phyloP scores from a whole-genome alignment of 2,329 filamentous ascomycete genomes.

The Fragosphaeria purpurea region DNA sequence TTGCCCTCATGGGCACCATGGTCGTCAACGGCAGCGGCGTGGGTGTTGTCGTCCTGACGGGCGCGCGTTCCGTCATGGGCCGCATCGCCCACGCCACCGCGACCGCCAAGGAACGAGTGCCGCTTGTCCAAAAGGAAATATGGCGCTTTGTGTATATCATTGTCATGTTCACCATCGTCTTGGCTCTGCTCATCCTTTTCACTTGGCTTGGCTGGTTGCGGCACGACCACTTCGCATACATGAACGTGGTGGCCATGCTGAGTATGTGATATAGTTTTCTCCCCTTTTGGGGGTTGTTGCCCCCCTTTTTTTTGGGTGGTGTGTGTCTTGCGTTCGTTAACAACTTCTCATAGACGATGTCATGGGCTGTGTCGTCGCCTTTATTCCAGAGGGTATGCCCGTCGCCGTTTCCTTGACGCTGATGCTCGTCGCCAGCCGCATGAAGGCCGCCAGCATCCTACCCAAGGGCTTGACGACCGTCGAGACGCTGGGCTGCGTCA shows the following conservation, averaged over 20 bases:
- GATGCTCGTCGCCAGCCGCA: slow-evolving; percentile 31
- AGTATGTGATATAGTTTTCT: slow-evolving; percentile 13
- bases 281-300: no score
- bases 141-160: slow-evolving; percentile 34
- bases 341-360: slow-evolving; percentile 17
- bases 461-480: slow-evolving; percentile 27
- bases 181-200: slow-evolving; percentile 30
- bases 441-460: slow-evolving; percentile 32
- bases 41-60: slow-evolving; percentile 31
- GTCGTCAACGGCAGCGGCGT: slow-evolving; percentile 30
- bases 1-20: slow-evolving; percentile 32
- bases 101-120: slow-evolving; percentile 25
- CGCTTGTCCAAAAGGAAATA: slow-evolving; percentile 33
- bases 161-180: slow-evolving; percentile 25
- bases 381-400: slow-evolving; percentile 21
- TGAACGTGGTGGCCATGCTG: slow-evolving; percentile 27
- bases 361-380: slow-evolving; percentile 15
- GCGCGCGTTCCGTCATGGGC: slow-evolving; percentile 27
- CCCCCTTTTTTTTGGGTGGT: no score
- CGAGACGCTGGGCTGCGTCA: slow-evolving; percentile 33
- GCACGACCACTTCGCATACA: slow-evolving; percentile 25
- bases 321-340: no score
- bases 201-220: slow-evolving; percentile 35
- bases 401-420: slow-evolving; percentile 23
- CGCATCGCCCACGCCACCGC: slow-evolving; percentile 19